phyloP scores from a whole-genome alignment of 768 basidiomycete species.

The Strobilomyces dryophilus region DNA sequence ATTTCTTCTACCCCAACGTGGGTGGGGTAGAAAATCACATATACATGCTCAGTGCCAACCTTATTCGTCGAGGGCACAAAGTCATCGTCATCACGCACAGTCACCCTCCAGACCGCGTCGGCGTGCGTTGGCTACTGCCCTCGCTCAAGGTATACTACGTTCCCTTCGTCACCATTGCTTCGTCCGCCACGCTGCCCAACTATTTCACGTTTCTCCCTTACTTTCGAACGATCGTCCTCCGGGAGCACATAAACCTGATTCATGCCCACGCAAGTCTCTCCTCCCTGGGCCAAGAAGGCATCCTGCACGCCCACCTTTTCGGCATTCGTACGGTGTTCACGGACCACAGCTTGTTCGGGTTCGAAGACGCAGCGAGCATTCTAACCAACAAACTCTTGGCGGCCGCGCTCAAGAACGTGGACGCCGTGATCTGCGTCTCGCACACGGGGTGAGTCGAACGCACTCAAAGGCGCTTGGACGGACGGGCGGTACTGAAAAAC shows the following conservation, averaged over 20 bases:
- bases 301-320: constrained; percentile 84
- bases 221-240: constrained; percentile 79
- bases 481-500: too few species aligned
- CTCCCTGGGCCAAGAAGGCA: constrained; percentile 87
- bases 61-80: constrained; percentile 82
- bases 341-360: constrained; percentile 94
- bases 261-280: constrained; percentile 93
- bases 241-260: constrained; percentile 82
- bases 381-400: constrained; percentile 94
- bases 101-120: constrained; percentile 80
- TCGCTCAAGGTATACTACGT: constrained; percentile 92
- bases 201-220: constrained; percentile 92
- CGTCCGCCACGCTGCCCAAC: constrained; percentile 91
- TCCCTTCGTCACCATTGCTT: constrained; percentile 83
- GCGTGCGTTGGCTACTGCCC: constrained; percentile 85
- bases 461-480: too few species aligned
- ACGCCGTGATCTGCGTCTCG: constrained; percentile 93
- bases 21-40: constrained; percentile 98
- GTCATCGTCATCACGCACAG: constrained; percentile 95
- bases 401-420: constrained; percentile 83
- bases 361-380: constrained; percentile 96
- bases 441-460: constrained; percentile 75
- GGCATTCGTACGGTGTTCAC: constrained; percentile 92
- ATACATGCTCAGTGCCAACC: constrained; percentile 83
- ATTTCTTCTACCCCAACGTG: constrained; percentile 93